Percentiles rank a stretch among this genome's conserved stretches.
Evolutionary conservation across 1,284 basidiomycete genomes (phyloP).

Genomic region (Hortiboletus rubellus): DNA sequence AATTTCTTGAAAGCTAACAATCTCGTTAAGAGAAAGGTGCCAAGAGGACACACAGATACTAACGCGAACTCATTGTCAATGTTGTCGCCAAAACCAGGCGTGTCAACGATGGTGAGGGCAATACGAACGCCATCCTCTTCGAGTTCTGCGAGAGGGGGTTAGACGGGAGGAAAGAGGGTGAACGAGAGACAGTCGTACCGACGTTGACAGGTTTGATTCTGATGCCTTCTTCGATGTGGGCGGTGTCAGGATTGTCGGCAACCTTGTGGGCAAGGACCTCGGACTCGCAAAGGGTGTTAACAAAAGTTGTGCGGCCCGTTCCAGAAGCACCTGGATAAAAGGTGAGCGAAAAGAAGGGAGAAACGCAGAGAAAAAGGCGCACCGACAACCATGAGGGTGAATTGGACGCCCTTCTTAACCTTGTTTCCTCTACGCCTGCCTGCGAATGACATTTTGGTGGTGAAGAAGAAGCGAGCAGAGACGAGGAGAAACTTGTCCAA

Average conservation of each 20-base stretch:
- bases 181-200: conserved; percentile 56
- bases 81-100: conserved; percentile 98
- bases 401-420: conserved; percentile 96
- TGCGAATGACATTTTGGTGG: conserved; percentile 72
- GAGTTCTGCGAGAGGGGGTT: conserved; percentile 61
- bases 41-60: conserved; percentile 38
- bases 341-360: conserved; percentile 14
- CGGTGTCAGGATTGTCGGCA: conserved; percentile 83
- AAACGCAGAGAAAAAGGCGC: conserved; percentile 30
- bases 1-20: conserved; percentile 88
- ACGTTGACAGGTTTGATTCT: conserved; percentile 95
- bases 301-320: conserved; percentile 95
- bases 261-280: conserved; percentile 87
- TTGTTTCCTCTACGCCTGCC: conserved; percentile 90
- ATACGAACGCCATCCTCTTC: conserved; percentile 99
- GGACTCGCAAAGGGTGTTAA: conserved; percentile 96
- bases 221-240: conserved; percentile 93
- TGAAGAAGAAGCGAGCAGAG: conserved; percentile 26
- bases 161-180: not conserved
- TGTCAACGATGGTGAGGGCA: conserved; percentile 97
- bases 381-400: conserved; percentile 96
- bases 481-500: conserved; percentile 35
- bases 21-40: conserved; percentile 12
- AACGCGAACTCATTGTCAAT: conserved; percentile 99
- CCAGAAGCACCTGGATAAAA: conserved; percentile 80